phyloP scores from a whole-genome alignment of 2,329 filamentous ascomycete species.

The Colletotrichum australisinense region DNA sequence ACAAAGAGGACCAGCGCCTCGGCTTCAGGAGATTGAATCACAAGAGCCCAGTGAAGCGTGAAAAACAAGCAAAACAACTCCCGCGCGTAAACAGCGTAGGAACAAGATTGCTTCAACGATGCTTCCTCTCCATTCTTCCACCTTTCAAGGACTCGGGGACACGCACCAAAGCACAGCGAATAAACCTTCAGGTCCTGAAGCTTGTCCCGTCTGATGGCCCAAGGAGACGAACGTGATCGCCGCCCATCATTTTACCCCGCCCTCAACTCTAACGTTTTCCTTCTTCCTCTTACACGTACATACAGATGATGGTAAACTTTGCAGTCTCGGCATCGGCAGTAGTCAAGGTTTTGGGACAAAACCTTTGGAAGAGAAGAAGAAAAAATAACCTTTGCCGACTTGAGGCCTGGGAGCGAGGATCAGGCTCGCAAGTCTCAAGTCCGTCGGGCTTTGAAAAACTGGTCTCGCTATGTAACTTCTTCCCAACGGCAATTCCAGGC shows the following conservation, averaged over 20 bases:
- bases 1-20: not conserved
- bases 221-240: slow-evolving; percentile 11
- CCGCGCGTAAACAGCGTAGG: too few species aligned
- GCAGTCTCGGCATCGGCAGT: not conserved
- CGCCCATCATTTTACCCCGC: slow-evolving; percentile 8
- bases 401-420: not conserved
- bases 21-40: not conserved
- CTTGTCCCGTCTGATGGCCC: not conserved
- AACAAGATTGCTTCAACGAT: too few species aligned
- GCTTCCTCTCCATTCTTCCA: not conserved
- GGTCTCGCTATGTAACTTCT: not conserved
- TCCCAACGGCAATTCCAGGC: not conserved
- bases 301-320: not conserved
- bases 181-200: not conserved
- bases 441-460: not conserved
- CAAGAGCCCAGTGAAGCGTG: not conserved
- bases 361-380: not conserved
- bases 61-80: not conserved
- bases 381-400: not conserved
- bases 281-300: not conserved
- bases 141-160: not conserved
- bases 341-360: not conserved
- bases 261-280: too few species aligned
- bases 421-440: not conserved
- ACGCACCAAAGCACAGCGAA: not conserved